Evolutionary conservation across 2,329 filamentous ascomycete genomes (phyloP), one percentile per base, ranked within the genome.

Genomic region (Fusarium mundagurra): DNA sequence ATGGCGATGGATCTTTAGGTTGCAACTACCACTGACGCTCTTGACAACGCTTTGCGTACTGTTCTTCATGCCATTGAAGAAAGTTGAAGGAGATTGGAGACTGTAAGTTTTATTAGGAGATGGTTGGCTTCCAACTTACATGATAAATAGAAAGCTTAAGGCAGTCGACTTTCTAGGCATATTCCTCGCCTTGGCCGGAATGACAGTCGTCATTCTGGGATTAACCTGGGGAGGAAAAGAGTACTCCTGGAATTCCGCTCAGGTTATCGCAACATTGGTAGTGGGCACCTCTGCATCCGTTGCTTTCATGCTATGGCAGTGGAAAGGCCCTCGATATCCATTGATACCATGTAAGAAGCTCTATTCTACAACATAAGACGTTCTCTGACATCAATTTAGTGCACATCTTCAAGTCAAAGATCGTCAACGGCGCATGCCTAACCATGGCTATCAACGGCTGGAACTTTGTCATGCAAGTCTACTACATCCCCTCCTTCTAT

Each of bases 211-310:
- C 5, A 82, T 89, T 64, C 76, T 88, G 2, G 85, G 87, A 0
- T 71, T 90, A 39, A 88, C 88, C 6, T 92, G 90, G 89, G 90
- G 89, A 31, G 90, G 90, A 4, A 86, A 86, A 47, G 84, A 89
- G 69, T 89, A 90, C 71, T 75, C 84, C 1, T 92, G 90, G 90
- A 78, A 83, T 4, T 89, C 88, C 1, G 80, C 83, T 0, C 86
- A 89, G 70, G 88, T 91, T 18, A 84, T 92, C 51, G 84, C 83
- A 1, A 88, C 89, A 0, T 75, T 92, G 3, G 80, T 88, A 2
- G 77, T 90, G 5, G 90, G 91, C 9, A 72, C 78, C 24, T 72
- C 81, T 3, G 78, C 86, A 12, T 85, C 85, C n/a, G 79, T 85
- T 39, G 83, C 81, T 2, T 90, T 90, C 62, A 82, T 86, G 36